Conservation (phyloP, 305 asterid species). For the Fraxinus greggii region DNA sequence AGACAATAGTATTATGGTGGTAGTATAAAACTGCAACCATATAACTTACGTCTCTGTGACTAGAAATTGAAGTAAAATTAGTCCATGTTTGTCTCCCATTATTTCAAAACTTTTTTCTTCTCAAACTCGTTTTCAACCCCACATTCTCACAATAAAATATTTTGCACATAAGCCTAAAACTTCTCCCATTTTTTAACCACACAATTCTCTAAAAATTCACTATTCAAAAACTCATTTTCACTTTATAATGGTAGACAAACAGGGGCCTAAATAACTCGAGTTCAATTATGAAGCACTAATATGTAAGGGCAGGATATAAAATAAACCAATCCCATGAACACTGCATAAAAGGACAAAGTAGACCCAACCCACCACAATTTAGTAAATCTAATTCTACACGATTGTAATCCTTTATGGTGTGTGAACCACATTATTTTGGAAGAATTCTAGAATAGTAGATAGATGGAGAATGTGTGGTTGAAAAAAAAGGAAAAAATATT, state of each 20-base stretch:
- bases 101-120: neutral
- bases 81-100: neutral
- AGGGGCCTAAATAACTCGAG: neutral
- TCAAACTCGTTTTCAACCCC: neutral
- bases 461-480: too few relatives aligned
- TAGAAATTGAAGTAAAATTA: neutral
- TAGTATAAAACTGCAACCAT: neutral
- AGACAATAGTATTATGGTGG: neutral
- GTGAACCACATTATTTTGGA: too few relatives aligned
- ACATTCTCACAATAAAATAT: neutral
- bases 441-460: too few relatives aligned
- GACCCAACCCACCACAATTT: neutral
- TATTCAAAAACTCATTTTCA: neutral
- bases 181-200: neutral
- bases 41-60: neutral
- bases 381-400: neutral
- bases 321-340: neutral
- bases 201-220: neutral
- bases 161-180: neutral
- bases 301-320: neutral
- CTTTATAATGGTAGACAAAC: neutral
- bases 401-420: too few relatives aligned
- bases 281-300: neutral
- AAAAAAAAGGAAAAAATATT: too few relatives aligned
- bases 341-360: neutral